Percentiles rank a stretch among this genome's conserved stretches.
phyloP scores from a whole-genome alignment of 2,329 filamentous ascomycete genomes.

The Aspergillus pseudoterreus region DNA sequence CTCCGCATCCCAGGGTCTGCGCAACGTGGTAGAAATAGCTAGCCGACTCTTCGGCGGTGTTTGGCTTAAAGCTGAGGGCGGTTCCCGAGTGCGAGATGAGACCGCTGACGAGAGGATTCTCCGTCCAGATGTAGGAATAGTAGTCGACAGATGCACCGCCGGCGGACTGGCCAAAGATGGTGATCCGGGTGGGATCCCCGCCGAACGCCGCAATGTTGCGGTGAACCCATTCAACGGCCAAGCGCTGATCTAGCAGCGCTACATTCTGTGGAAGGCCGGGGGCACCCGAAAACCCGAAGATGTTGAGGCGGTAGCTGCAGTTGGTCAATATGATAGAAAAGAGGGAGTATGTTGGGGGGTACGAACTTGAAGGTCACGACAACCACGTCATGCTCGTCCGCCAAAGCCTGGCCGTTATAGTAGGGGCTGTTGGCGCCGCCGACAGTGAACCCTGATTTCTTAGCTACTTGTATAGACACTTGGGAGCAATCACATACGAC shows the following conservation, averaged over 20 bases:
- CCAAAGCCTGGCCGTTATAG: slow-evolving; percentile 35
- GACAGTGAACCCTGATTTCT: slow-evolving; percentile 29
- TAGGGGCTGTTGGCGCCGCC: slow-evolving; percentile 35
- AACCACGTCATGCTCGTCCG: slow-evolving; percentile 37
- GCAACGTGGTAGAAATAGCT: slow-evolving; percentile 45
- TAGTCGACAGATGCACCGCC: slow-evolving; percentile 32
- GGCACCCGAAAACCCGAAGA: slow-evolving; percentile 42
- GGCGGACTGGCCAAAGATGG: slow-evolving; percentile 47
- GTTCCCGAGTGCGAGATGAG: slow-evolving; percentile 38
- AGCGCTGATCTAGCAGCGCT: slow-evolving; percentile 52
- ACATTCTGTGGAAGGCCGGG: slow-evolving; percentile 39
- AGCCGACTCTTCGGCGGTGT: slow-evolving; percentile 30
- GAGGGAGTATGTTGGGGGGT: neutral
- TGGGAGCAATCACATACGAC: slow-evolving; percentile 22
- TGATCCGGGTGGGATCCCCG: slow-evolving; percentile 46
- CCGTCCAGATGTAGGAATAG: slow-evolving; percentile 29
- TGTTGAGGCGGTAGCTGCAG: slow-evolving; percentile 35
- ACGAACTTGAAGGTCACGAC: slow-evolving; percentile 40
- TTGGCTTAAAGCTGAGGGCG: slow-evolving; percentile 44
- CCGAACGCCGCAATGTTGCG: slow-evolving; percentile 52
- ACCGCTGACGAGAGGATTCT: slow-evolving; percentile 36
- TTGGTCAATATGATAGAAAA: neutral
- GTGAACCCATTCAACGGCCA: slow-evolving; percentile 51
- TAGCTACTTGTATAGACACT: too few relatives aligned
- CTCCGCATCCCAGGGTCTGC: slow-evolving; percentile 36